phyloP scores from a whole-genome alignment of 345 rosid species.

The Stellera chamaejasme region DNA sequence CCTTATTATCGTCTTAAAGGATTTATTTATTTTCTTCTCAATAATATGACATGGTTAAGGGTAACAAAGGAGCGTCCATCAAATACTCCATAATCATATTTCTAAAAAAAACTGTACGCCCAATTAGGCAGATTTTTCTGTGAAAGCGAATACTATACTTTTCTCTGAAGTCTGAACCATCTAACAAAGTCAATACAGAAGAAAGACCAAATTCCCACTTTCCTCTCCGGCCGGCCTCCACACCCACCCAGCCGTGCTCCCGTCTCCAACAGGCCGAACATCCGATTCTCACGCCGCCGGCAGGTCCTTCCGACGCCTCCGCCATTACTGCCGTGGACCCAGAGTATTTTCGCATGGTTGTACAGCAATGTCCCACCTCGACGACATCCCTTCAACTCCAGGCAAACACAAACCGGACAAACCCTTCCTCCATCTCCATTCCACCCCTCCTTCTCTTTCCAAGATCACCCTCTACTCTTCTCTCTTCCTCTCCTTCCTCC shows the following conservation, averaged over 20 bases:
- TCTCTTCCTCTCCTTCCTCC: slow-evolving; percentile 38
- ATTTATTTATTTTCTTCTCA: no score
- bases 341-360: background rate
- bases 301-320: background rate
- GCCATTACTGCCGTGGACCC: background rate
- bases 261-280: background rate
- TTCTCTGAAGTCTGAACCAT: no score
- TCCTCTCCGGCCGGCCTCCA: background rate
- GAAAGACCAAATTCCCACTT: background rate
- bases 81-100: no score
- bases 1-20: no score
- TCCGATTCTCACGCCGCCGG: background rate
- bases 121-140: no score
- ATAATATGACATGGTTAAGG: no score
- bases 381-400: slow-evolving; percentile 47
- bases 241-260: slow-evolving; percentile 5
- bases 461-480: slow-evolving; percentile 41
- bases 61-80: no score
- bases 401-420: slow-evolving; percentile 63
- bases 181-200: no score
- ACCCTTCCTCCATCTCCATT: slow-evolving; percentile 38
- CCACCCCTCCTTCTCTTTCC: slow-evolving; percentile 34
- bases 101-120: no score
- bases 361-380: slow-evolving; percentile 49
- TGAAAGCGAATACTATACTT: no score